These are phyloP conservation scores for Penicillium paneum DNA, from an alignment of 2,329 filamentous ascomycete species.

Conservation along the genomic window DNA sequence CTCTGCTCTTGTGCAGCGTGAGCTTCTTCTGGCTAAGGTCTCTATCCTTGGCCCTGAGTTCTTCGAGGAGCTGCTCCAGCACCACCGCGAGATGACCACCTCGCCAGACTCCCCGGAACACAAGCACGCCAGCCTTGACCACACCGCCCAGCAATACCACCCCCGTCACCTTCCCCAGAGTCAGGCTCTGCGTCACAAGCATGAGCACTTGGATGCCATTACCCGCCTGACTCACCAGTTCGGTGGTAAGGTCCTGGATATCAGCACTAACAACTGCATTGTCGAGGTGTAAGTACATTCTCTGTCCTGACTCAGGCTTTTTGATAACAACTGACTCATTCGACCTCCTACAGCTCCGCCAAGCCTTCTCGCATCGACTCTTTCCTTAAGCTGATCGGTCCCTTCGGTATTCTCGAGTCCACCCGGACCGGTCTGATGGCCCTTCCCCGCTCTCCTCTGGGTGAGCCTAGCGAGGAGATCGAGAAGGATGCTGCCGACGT, in stretches of 20 bases:
- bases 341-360: constrained; percentile 61
- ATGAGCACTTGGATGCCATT: constrained; percentile 93
- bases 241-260: constrained; percentile 94
- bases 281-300: constrained; percentile 78
- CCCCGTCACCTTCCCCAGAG: constrained; percentile 80
- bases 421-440: constrained; percentile 96
- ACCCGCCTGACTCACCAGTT: constrained; percentile 98
- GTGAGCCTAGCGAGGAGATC: constrained; percentile 67
- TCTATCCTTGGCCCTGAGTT: constrained; percentile 96
- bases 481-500: constrained; percentile 90
- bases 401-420: constrained; percentile 95
- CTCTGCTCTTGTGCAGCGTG: constrained; percentile 89
- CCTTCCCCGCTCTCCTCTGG: constrained; percentile 84
- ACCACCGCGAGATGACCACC: constrained; percentile 85
- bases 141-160: constrained; percentile 60
- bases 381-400: constrained; percentile 91
- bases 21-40: constrained; percentile 92
- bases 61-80: constrained; percentile 92
- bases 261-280: constrained; percentile 97
- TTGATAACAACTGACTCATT: constrained; percentile 3
- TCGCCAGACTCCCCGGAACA: constrained; percentile 40
- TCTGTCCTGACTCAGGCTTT: background rate
- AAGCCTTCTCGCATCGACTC: constrained; percentile 93
- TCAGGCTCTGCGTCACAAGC: constrained; percentile 91
- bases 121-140: constrained; percentile 14